Base-by-base conservation (phyloP, 306 rosid genomes). In the Neltuma alba region DNA sequence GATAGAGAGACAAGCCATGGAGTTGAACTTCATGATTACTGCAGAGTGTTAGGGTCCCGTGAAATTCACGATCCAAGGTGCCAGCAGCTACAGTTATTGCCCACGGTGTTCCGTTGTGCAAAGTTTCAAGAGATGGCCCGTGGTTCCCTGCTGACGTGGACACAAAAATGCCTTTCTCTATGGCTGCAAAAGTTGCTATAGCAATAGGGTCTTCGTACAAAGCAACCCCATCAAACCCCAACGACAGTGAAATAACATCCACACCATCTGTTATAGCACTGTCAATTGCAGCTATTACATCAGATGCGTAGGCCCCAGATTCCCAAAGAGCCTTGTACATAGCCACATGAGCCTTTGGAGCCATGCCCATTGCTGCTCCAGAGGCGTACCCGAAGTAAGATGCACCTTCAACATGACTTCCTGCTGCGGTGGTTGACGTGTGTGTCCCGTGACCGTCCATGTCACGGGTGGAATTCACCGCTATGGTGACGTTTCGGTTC, bases 61-160 rank as follows among this genome's bases (percentile, higher is more conserved):
- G 57, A 41, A 89, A 91, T 6, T 84, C 85, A 5, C 97, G 91
- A 55, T 94, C 97, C 37, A 85, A 13, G 9, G 89, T 87, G 1
- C 89, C 86, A 0, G 94, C 93, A 6, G 97, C 98, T 7, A 87
- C 97, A 0, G 94, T 91, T 41, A 86, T 69, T n/a, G 92, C 97
- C 98, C 98, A 92, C 4, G 97, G 97, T 9, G 42, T 85, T 55
- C 96, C 98, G 37, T 88, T 94, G 45, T 94, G 97, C 23, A 94
- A 76, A 12, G 83, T 50, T 33, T 57, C 78, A 60, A 28, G 66
- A 5, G 0, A 7, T 18, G 98, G 96, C 0, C 98, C 98, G 0
- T 8, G 30, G 15, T 94, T 94, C 5, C 97, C 98, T 14, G 94
- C 87, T 0, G 96, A 89, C 0, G 97, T 85, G 36, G 98, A 72